phyloP scores from a whole-genome alignment of 805 yeast species.

The Candida sanyiensis region DNA sequence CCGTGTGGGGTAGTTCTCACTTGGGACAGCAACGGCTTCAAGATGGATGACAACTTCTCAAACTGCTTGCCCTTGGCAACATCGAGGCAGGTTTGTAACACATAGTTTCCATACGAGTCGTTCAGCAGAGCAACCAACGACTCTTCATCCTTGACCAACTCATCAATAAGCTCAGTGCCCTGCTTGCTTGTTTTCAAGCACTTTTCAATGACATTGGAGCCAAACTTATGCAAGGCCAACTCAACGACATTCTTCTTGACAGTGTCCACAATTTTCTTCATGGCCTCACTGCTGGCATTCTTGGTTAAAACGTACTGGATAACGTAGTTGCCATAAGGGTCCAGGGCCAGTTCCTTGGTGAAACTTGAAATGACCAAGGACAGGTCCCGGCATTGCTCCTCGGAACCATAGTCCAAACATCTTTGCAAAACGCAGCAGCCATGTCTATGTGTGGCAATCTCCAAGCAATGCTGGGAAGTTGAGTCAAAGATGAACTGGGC shows the following conservation, averaged over 20 bases:
- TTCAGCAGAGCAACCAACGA: slow-evolving; percentile 52
- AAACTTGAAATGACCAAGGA: slow-evolving; percentile 62
- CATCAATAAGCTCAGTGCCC: slow-evolving; percentile 44
- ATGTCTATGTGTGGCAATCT: slow-evolving; percentile 90
- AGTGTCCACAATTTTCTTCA: slow-evolving; percentile 29
- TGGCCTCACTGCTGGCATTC: slow-evolving; percentile 26
- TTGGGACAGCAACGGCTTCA: slow-evolving; percentile 71
- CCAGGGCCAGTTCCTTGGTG: slow-evolving; percentile 68
- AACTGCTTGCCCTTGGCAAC: slow-evolving; percentile 42
- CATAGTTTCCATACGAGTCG: slow-evolving; percentile 93
- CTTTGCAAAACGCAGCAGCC: slow-evolving; percentile 97
- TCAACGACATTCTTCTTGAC: slow-evolving; percentile 31
- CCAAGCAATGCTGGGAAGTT: slow-evolving; percentile 63
- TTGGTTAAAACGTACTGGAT: slow-evolving; percentile 80
- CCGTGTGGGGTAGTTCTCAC: slow-evolving; percentile 93
- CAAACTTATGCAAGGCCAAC: slow-evolving; percentile 81
- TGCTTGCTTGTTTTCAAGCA: slow-evolving; percentile 50
- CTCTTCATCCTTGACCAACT: slow-evolving; percentile 35
- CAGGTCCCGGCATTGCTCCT: slow-evolving; percentile 60
- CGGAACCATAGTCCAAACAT: slow-evolving; percentile 84
- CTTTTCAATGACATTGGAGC: slow-evolving; percentile 92
- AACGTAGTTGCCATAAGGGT: slow-evolving; percentile 96
- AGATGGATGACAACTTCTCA: slow-evolving; percentile 45
- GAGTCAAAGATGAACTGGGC: slow-evolving; percentile 88
- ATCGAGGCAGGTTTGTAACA: slow-evolving; percentile 87